Percentiles rank a stretch among this genome's conserved stretches.
phyloP scores from a whole-genome alignment of 106 monocot genomes.

The Gastrodia elata region DNA sequence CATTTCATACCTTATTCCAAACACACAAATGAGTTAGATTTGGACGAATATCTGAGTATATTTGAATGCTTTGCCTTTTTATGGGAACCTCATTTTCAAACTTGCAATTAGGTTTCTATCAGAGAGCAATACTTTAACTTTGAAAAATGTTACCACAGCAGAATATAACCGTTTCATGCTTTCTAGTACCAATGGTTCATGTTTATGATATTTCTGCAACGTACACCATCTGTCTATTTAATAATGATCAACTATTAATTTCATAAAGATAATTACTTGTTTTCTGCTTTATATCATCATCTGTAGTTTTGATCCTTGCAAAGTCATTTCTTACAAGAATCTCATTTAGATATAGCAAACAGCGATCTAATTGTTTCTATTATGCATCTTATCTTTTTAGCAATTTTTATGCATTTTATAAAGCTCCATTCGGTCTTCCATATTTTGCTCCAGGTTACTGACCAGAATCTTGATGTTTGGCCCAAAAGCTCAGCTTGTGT shows the following conservation, averaged over 20 bases:
- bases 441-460: conserved; percentile 53
- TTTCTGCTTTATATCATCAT: neutral
- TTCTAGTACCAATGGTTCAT: neutral
- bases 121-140: neutral
- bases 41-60: too few species aligned
- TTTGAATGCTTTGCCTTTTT: too few species aligned
- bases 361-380: neutral
- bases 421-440: neutral
- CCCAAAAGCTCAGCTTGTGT: conserved; percentile 79
- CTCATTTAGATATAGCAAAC: neutral
- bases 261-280: neutral
- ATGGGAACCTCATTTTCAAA: too few species aligned
- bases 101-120: neutral
- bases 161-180: neutral
- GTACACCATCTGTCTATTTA: neutral
- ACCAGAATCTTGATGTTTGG: conserved; percentile 91
- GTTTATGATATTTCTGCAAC: neutral
- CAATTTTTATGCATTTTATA: neutral
- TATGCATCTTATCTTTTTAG: neutral
- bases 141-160: neutral
- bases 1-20: neutral
- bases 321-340: neutral
- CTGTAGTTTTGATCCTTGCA: neutral
- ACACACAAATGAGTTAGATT: neutral
- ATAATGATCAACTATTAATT: neutral